Percentiles rank a stretch among this genome's conserved stretches.
These are phyloP conservation scores for Gossypium turneri DNA, from an alignment of 345 rosid species.

Conservation along the genomic window DNA sequence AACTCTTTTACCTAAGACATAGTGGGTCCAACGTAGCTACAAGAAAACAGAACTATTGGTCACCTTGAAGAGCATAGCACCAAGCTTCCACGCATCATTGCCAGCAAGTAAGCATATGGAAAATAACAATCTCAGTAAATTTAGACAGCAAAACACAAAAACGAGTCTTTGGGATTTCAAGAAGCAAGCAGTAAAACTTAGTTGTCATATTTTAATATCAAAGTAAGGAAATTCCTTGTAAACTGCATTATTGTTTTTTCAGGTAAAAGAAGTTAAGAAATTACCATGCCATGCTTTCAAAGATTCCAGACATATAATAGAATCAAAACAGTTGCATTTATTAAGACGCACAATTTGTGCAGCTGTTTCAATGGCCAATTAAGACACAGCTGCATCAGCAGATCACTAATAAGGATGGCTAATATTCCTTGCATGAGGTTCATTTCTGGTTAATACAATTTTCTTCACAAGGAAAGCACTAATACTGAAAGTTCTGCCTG, in stretches of 20 bases:
- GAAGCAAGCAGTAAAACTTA: background rate
- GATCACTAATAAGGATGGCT: background rate
- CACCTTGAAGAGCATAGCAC: background rate
- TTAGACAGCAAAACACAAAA: background rate
- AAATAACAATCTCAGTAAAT: background rate
- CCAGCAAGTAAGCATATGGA: background rate
- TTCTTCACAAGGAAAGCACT: slow-evolving; percentile 1
- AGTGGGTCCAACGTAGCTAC: background rate
- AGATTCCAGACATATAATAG: background rate
- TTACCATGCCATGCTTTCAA: background rate
- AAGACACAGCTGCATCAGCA: background rate
- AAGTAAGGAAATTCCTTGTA: background rate
- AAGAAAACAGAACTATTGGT: background rate
- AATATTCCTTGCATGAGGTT: background rate
- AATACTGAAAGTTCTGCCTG: background rate
- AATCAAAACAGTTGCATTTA: background rate
- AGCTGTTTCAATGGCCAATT: background rate
- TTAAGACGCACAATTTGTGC: background rate
- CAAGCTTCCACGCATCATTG: background rate
- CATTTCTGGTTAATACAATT: background rate
- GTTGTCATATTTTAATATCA: background rate
- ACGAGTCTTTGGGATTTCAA: background rate
- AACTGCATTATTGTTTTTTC: background rate
- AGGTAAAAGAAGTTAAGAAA: background rate
- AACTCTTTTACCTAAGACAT: background rate